These are phyloP conservation scores for Pholiota conissans DNA, from an alignment of 768 basidiomycete genomes.

Conservation along the genomic window DNA sequence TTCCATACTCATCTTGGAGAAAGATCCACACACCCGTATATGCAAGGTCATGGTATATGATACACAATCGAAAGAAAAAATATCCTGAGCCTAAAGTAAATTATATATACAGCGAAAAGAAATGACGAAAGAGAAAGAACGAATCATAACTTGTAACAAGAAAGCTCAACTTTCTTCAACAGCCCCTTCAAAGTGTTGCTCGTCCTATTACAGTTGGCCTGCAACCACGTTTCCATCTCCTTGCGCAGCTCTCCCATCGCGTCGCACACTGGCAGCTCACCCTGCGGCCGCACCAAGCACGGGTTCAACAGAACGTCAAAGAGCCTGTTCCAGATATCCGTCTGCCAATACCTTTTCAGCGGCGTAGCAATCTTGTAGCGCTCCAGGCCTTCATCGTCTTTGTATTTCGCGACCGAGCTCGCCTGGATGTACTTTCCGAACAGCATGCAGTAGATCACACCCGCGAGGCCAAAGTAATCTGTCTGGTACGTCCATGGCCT, in stretches of 20 bases:
- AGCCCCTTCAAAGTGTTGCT: slow-evolving; percentile 79
- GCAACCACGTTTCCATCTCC: slow-evolving; percentile 89
- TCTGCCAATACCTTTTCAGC: slow-evolving; percentile 96
- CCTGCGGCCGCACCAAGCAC: slow-evolving; percentile 50
- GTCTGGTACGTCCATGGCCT: slow-evolving; percentile 92
- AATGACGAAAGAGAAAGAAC: slow-evolving; percentile 10
- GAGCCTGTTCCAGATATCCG: slow-evolving; percentile 77
- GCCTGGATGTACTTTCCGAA: slow-evolving; percentile 95
- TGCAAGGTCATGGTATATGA: background rate
- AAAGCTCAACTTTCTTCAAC: slow-evolving; percentile 78
- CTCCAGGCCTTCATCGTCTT: slow-evolving; percentile 30
- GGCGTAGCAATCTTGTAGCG: slow-evolving; percentile 70
- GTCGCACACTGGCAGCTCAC: slow-evolving; percentile 68
- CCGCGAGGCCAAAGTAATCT: slow-evolving; percentile 95
- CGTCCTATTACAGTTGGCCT: slow-evolving; percentile 82
- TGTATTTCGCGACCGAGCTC: slow-evolving; percentile 45
- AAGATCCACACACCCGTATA: background rate
- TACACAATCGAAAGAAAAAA: slow-evolving; percentile 7
- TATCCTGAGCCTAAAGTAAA: slow-evolving; percentile 11
- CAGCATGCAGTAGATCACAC: slow-evolving; percentile 93
- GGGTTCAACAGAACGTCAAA: slow-evolving; percentile 92
- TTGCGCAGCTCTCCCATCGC: slow-evolving; percentile 63
- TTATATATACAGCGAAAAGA: slow-evolving; percentile 15
- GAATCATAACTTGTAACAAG: slow-evolving; percentile 36
- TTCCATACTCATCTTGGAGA: too few relatives aligned